These are phyloP conservation scores for Alternaria gaisen DNA, from an alignment of 2,329 filamentous ascomycete genomes.

Conservation along the genomic window DNA sequence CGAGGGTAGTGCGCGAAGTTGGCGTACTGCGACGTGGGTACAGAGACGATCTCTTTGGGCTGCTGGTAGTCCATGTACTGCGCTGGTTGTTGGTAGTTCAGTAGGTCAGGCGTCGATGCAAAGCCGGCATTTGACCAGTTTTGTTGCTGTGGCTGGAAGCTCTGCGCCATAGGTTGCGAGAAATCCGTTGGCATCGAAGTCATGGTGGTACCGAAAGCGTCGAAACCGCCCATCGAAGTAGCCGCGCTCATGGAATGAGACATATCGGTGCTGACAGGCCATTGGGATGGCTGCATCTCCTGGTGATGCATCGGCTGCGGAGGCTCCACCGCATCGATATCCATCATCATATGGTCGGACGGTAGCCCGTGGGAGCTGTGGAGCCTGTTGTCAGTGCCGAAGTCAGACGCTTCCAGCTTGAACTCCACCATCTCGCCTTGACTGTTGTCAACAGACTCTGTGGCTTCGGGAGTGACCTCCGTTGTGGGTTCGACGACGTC, in stretches of 20 bases:
- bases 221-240: constrained; percentile 40
- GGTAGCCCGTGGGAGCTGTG: constrained; percentile 44
- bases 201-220: constrained; percentile 42
- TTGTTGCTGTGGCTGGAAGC: constrained; percentile 41
- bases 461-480: constrained; percentile 35
- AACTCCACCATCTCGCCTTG: constrained; percentile 48
- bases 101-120: constrained; percentile 45
- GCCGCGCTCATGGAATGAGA: constrained; percentile 41
- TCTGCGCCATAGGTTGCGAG: constrained; percentile 43
- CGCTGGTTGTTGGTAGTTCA: constrained; percentile 43
- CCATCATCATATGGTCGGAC: constrained; percentile 47
- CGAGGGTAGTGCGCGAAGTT: constrained; percentile 46
- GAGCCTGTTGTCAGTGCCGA: constrained; percentile 35
- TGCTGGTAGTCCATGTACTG: constrained; percentile 44
- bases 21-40: constrained; percentile 47
- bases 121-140: constrained; percentile 49
- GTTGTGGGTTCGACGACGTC: constrained; percentile 36
- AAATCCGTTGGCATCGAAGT: constrained; percentile 43
- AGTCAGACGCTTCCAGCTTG: constrained; percentile 47
- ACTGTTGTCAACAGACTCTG: constrained; percentile 36
- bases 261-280: constrained; percentile 48
- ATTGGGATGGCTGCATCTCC: constrained; percentile 40
- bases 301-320: constrained; percentile 43
- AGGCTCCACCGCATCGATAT: constrained; percentile 46
- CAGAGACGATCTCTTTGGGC: constrained; percentile 43